phyloP scores from a whole-genome alignment of 352 stramenopile genomes.

The Phytophthora kernoviae region DNA sequence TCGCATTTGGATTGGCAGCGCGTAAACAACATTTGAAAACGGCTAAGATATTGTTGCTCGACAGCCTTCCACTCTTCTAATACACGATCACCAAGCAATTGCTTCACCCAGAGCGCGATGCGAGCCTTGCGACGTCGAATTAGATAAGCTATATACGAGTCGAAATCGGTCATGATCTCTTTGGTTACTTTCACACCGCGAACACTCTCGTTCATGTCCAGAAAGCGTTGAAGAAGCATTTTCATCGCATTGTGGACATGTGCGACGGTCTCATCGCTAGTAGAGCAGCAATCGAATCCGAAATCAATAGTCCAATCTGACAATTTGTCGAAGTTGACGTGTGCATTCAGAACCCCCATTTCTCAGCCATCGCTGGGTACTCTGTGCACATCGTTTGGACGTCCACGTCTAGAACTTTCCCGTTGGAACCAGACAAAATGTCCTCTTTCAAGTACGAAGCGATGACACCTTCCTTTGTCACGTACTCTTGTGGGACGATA shows the following conservation, averaged over 20 bases:
- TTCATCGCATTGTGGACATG: conserved; percentile 31
- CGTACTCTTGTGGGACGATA: conserved; percentile 33
- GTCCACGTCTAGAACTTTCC: conserved; percentile 32
- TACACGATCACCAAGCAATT: conserved; percentile 41
- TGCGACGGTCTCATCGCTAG: conserved; percentile 15
- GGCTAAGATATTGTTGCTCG: conserved; percentile 50
- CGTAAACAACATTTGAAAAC: conserved; percentile 54
- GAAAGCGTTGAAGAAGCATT: conserved; percentile 38
- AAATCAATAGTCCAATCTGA: conserved; percentile 57
- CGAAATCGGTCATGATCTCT: conserved; percentile 48
- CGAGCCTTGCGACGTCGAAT: conserved; percentile 60
- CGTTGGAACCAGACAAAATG: conserved; percentile 21
- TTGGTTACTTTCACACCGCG: conserved; percentile 22
- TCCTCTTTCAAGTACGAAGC: conserved; percentile 31
- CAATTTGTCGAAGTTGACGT: conserved; percentile 31
- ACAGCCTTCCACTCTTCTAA: conserved; percentile 52
- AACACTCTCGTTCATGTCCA: conserved; percentile 12
- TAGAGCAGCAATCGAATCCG: conserved; percentile 30
- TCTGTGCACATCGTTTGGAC: conserved; percentile 34
- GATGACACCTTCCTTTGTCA: conserved; percentile 6
- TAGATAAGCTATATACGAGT: conserved; percentile 60
- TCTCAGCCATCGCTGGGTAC: conserved; percentile 36
- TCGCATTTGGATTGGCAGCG: conserved; percentile 66
- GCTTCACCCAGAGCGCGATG: conserved; percentile 46
- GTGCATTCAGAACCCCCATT: conserved; percentile 36